Evolutionary conservation across 129 eudicot species (phyloP).

Genomic region (Daucus carota): DNA sequence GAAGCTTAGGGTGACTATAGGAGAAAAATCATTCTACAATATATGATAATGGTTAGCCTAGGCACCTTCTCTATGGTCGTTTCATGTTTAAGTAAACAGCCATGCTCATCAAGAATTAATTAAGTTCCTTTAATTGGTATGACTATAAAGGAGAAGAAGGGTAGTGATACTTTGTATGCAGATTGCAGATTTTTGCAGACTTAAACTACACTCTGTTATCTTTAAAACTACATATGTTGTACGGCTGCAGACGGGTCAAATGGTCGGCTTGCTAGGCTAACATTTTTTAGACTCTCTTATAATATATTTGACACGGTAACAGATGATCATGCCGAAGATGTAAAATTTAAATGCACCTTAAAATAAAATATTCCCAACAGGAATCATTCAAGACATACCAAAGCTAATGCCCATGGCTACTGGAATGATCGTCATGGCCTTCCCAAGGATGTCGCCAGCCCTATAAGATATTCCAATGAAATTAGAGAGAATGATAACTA

Average conservation of each 20-base stretch:
- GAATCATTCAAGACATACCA: neutral
- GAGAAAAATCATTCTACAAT: neutral
- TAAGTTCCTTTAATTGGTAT: neutral
- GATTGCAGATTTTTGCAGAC: neutral
- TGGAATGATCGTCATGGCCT: conserved; percentile 31
- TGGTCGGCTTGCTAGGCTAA: neutral
- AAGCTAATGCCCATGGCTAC: conserved; percentile 25
- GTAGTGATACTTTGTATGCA: neutral
- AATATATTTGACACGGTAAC: neutral
- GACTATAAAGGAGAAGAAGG: too few relatives aligned
- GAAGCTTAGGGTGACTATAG: neutral
- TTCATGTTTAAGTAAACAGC: neutral
- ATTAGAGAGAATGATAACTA: neutral
- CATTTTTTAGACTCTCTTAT: neutral
- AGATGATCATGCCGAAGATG: neutral
- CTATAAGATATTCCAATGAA: conserved; percentile 3
- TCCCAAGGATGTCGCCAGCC: conserved; percentile 49
- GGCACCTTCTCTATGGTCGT: neutral
- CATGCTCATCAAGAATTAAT: neutral
- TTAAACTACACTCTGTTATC: neutral
- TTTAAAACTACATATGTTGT: neutral
- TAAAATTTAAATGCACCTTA: neutral
- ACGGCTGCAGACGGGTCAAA: neutral
- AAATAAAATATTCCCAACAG: neutral
- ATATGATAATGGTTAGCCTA: neutral